A percentile compares a stretch with the other conserved stretches of the same genome.
Conservation (phyloP, 2,329 filamentous ascomycete species). For the Exophiala xenobiotica region DNA sequence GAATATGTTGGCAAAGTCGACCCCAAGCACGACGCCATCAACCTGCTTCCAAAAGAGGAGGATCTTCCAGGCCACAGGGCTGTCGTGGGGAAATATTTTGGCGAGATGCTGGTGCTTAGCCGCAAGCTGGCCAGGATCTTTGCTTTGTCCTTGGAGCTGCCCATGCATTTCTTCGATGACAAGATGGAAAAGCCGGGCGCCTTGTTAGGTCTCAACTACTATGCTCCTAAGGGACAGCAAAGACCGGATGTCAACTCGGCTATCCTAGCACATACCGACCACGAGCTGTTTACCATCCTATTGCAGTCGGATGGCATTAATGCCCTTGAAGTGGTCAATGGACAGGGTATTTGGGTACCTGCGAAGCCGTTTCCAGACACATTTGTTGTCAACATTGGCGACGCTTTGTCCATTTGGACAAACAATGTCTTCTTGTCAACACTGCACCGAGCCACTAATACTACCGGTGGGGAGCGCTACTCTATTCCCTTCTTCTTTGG, state of each 20-base stretch:
- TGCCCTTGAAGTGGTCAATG: not conserved
- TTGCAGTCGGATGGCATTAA: not conserved
- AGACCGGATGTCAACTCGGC: not conserved
- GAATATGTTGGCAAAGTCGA: not conserved
- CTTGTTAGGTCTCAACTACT: not conserved
- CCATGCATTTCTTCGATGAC: not conserved
- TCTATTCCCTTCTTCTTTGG: conserved; percentile 41
- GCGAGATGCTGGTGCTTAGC: not conserved
- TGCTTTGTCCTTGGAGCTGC: not conserved
- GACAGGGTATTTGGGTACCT: conserved; percentile 43
- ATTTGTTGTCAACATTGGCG: conserved; percentile 49
- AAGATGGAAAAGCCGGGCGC: not conserved
- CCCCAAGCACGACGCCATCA: not conserved
- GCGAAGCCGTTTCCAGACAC: conserved; percentile 43
- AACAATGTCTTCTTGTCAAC: conserved; percentile 44
- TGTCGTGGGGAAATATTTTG: not conserved
- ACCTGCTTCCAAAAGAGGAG: not conserved
- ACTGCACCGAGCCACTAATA: conserved; percentile 41
- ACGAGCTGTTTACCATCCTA: not conserved
- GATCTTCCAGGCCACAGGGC: not conserved
- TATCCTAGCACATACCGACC: not conserved
- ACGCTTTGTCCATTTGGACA: conserved; percentile 42
- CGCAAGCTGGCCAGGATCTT: not conserved
- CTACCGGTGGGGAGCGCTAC: conserved; percentile 37
- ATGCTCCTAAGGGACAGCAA: not conserved